phyloP scores from a whole-genome alignment of 345 rosid genomes.

The Chamaenerion angustifolium region DNA sequence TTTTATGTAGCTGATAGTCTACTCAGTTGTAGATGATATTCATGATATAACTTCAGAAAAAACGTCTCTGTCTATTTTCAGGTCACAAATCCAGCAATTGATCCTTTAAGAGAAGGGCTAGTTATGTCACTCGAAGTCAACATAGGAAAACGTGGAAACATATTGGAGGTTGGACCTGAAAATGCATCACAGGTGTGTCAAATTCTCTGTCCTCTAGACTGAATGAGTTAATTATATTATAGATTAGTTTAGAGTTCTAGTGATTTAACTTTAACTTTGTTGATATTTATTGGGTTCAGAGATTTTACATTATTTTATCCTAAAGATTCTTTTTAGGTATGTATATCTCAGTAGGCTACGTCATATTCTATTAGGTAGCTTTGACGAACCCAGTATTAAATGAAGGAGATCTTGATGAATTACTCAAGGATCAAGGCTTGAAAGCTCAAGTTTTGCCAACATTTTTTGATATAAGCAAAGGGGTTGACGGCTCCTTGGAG shows the following conservation, averaged over 20 bases:
- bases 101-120: conserved; percentile 91
- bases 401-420: conserved; percentile 77
- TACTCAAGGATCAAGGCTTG: conserved; percentile 54
- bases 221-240: background rate
- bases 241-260: too few species aligned
- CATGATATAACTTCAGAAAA: too few species aligned
- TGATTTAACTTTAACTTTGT: too few species aligned
- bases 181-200: conserved; percentile 75
- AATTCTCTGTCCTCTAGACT: conserved; percentile 5
- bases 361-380: conserved; percentile 37
- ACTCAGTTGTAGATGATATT: background rate
- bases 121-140: conserved; percentile 98
- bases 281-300: too few species aligned
- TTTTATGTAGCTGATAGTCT: background rate
- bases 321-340: too few species aligned
- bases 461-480: conserved; percentile 84
- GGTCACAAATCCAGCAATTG: conserved; percentile 99
- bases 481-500: conserved; percentile 85
- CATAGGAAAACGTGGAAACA: conserved; percentile 86
- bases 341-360: too few species aligned
- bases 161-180: conserved; percentile 87
- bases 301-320: too few species aligned
- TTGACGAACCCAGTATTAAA: conserved; percentile 79
- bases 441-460: conserved; percentile 54
- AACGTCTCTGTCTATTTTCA: conserved; percentile 11